Percentiles rank a stretch among this genome's conserved stretches.
Evolutionary conservation across 139 green algal species (phyloP).

Genomic region (Volvox reticuliferus): DNA sequence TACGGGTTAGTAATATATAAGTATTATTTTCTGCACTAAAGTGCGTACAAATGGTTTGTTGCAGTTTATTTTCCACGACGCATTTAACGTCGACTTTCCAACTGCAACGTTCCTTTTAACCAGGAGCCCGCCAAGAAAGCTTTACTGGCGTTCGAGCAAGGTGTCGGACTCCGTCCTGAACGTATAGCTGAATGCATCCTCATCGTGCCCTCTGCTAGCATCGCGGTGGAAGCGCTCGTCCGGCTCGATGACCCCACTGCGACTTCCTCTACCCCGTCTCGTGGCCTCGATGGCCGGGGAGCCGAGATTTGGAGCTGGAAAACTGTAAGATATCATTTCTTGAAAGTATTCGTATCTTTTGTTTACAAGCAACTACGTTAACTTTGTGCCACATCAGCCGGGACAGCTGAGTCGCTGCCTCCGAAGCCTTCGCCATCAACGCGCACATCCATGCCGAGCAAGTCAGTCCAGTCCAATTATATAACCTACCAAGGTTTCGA

Average conservation of each 20-base stretch:
- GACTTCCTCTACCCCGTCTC: not conserved
- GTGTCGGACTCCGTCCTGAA: conserved; percentile 30
- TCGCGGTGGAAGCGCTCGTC: conserved; percentile 66
- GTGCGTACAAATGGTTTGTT: not conserved
- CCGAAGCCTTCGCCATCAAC: too few relatives aligned
- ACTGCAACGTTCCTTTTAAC: not conserved
- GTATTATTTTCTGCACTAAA: not conserved
- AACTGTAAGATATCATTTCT: not conserved
- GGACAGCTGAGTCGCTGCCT: too few relatives aligned
- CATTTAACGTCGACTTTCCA: not conserved
- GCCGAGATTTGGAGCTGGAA: conserved; percentile 59
- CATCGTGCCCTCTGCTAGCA: conserved; percentile 38
- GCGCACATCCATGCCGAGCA: too few relatives aligned
- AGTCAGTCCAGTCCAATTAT: too few relatives aligned
- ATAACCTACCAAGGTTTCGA: too few relatives aligned
- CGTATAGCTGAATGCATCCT: conserved; percentile 60
- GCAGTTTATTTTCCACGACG: not conserved
- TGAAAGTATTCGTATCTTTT: too few relatives aligned
- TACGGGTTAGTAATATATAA: not conserved
- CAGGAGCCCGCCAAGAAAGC: conserved; percentile 55
- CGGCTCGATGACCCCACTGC: conserved; percentile 36
- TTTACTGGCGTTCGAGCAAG: conserved; percentile 64
- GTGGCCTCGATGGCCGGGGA: not conserved
- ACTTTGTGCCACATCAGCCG: too few relatives aligned
- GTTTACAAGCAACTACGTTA: too few relatives aligned